Percentiles rank a stretch among this genome's conserved stretches.
These are phyloP conservation scores for Tolypocladium tropicale DNA, from an alignment of 2,329 filamentous ascomycete species.

Conservation along the genomic window DNA sequence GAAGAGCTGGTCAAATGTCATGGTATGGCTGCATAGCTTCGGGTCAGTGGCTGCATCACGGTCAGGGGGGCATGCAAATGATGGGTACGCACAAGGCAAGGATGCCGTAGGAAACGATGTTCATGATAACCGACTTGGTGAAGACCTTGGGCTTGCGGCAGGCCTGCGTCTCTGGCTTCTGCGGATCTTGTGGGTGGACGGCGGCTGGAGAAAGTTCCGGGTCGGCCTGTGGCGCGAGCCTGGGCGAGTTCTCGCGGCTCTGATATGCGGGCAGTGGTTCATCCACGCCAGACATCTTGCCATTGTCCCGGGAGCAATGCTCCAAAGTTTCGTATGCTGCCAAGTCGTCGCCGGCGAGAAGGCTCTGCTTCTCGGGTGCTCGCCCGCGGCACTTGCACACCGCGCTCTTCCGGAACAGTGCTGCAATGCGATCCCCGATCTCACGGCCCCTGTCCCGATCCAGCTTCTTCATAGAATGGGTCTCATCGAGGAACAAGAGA, in stretches of 20 bases:
- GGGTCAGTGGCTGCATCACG: conserved; percentile 7
- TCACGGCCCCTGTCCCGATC: conserved; percentile 67
- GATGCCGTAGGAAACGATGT: conserved; percentile 84
- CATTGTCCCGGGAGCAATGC: background rate
- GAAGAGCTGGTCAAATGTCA: conserved; percentile 89
- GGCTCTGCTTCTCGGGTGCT: conserved; percentile 47
- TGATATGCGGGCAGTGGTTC: conserved; percentile 61
- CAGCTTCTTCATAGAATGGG: conserved; percentile 72
- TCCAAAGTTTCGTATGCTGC: conserved; percentile 51
- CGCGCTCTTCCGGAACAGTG: conserved; percentile 23
- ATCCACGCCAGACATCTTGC: conserved; percentile 21
- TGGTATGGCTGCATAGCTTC: conserved; percentile 72
- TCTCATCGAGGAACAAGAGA: conserved; percentile 86
- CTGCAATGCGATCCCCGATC: conserved; percentile 60
- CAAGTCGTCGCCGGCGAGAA: conserved; percentile 51
- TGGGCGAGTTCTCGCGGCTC: conserved; percentile 46
- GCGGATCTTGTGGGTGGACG: background rate
- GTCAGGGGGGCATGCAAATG: background rate
- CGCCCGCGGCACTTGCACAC: conserved; percentile 25
- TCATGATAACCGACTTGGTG: conserved; percentile 73
- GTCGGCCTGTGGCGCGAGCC: conserved; percentile 24
- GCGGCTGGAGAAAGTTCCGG: conserved; percentile 7
- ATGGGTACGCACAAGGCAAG: conserved; percentile 72
- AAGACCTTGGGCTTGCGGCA: conserved; percentile 47
- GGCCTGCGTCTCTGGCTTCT: background rate